Evolutionary conservation across 331 rosid genomes (phyloP).

Genomic region (Stylosanthes scabra): DNA sequence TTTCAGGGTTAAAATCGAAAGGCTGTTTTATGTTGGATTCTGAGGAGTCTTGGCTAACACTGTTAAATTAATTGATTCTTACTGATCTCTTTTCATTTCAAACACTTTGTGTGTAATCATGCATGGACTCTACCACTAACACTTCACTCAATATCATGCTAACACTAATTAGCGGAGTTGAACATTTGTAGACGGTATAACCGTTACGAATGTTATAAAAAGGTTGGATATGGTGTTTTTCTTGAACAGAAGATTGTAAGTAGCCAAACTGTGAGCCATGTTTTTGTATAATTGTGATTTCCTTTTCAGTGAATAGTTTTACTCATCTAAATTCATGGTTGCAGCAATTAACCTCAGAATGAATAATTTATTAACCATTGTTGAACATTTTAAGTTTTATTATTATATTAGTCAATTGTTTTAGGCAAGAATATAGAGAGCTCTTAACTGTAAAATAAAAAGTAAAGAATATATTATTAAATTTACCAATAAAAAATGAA

Average conservation of each 20-base stretch:
- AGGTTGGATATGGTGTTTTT: conserved; percentile 30
- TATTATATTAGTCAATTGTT: no score
- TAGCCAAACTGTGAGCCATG: conserved; percentile 10
- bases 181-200: conserved; percentile 37
- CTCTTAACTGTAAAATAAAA: no score
- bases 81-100: conserved; percentile 19
- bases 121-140: conserved; percentile 34
- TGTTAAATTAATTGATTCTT: conserved; percentile 26
- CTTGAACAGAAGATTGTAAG: conserved; percentile 3
- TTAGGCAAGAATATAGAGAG: no score
- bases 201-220: conserved; percentile 19
- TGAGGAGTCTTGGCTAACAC: conserved; percentile 34
- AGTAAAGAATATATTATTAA: no score
- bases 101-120: conserved; percentile 17
- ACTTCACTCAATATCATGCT: conserved; percentile 36
- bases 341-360: no score
- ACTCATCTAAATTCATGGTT: no score
- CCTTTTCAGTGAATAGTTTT: no score
- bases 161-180: conserved; percentile 31
- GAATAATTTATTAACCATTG: no score
- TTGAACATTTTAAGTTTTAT: no score
- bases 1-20: conserved; percentile 43
- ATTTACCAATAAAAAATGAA: no score
- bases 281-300: not conserved
- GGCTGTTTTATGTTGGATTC: conserved; percentile 35